These are phyloP conservation scores for Suillus clintonianus DNA, from an alignment of 768 basidiomycete species.

Conservation along the genomic window DNA sequence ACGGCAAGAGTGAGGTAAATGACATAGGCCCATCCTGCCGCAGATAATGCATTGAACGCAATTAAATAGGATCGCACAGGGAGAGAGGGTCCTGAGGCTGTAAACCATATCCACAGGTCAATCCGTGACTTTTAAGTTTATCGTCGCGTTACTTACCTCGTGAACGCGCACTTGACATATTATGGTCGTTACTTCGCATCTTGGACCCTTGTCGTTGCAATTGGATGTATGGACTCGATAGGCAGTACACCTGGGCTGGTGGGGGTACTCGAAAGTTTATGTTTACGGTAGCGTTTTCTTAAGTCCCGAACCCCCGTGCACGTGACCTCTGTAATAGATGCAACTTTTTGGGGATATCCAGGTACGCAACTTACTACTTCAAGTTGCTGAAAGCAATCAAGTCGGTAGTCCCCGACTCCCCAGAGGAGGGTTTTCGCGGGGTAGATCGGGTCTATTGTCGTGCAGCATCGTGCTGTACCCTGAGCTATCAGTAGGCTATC, in stretches of 20 bases:
- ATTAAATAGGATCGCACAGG: constrained; percentile 56
- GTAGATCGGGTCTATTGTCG: no score
- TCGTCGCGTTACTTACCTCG: constrained; percentile 1
- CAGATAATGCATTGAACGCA: constrained; percentile 75
- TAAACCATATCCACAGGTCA: background rate
- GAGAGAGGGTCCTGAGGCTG: background rate
- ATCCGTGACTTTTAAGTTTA: background rate
- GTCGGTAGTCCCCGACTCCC: no score
- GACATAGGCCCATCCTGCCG: constrained; percentile 74
- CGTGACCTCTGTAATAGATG: no score
- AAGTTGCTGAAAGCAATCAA: no score
- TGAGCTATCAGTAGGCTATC: no score
- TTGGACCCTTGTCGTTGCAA: background rate
- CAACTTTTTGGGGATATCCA: no score
- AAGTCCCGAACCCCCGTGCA: no score
- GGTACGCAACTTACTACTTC: no score
- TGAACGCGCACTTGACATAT: background rate
- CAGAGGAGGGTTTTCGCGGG: no score
- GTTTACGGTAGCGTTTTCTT: no score
- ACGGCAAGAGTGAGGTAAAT: constrained; percentile 54
- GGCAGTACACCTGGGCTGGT: background rate
- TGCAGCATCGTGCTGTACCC: no score
- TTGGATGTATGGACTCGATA: background rate
- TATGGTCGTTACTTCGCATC: background rate
- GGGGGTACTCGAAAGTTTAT: background rate